Evolutionary conservation across 2,329 filamentous ascomycete genomes (phyloP).

Genomic region (Diaporthe australafricana): DNA sequence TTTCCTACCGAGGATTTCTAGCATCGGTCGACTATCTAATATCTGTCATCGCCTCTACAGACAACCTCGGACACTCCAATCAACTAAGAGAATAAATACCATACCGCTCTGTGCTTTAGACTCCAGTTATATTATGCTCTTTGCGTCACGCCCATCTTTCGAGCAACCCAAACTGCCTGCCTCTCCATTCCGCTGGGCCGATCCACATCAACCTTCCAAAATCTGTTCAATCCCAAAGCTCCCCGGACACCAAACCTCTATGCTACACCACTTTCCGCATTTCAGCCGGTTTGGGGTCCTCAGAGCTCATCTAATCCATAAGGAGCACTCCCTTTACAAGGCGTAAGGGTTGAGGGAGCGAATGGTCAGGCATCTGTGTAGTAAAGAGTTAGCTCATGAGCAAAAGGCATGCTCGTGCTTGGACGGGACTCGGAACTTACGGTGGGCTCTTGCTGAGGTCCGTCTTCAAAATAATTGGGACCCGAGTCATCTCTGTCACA

Average conservation of each 20-base stretch:
- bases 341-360: conserved; percentile 85
- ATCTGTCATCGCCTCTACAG: conserved; percentile 13
- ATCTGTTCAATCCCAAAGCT: conserved; percentile 19
- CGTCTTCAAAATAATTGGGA: conserved; percentile 98
- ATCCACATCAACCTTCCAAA: not conserved
- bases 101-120: conserved; percentile 28
- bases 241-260: not conserved
- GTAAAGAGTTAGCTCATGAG: conserved; percentile 49
- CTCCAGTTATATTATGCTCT: conserved; percentile 30
- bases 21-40: conserved; percentile 29
- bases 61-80: conserved; percentile 22
- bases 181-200: not conserved
- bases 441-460: conserved; percentile 98
- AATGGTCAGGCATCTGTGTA: conserved; percentile 80
- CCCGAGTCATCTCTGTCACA: conserved; percentile 95
- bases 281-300: not conserved
- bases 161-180: not conserved
- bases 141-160: not conserved
- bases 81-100: conserved; percentile 22
- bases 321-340: conserved; percentile 45
- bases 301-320: not conserved
- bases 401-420: conserved; percentile 33
- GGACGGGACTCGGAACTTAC: conserved; percentile 71
- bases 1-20: conserved; percentile 12
- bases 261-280: conserved; percentile 38